phyloP scores from a whole-genome alignment of 2,329 filamentous ascomycete genomes.

The Alternaria angustiovoidea region DNA sequence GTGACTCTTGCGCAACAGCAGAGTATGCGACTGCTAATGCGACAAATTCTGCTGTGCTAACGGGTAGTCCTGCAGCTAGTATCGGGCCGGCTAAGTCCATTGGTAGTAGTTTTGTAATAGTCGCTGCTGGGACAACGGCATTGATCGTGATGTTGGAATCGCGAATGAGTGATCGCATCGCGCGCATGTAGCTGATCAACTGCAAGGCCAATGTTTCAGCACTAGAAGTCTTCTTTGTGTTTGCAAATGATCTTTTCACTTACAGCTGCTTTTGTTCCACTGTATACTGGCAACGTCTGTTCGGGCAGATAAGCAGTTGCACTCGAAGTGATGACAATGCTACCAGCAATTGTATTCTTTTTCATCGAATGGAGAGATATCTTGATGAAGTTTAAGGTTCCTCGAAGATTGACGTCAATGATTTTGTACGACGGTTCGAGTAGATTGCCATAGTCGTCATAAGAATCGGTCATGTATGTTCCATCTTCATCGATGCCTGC shows the following conservation, averaged over 20 bases:
- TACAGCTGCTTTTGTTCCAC: constrained; percentile 32
- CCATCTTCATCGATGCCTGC: constrained; percentile 44
- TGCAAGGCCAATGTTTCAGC: not conserved
- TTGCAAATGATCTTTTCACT: constrained; percentile 45
- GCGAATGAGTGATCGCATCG: not conserved
- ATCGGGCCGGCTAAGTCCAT: constrained; percentile 43
- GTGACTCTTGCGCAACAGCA: constrained; percentile 45
- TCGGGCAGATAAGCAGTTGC: constrained; percentile 52
- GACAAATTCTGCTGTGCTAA: constrained; percentile 46
- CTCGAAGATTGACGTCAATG: constrained; percentile 49
- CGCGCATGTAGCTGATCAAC: not conserved
- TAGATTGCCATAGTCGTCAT: constrained; percentile 40
- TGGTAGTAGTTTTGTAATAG: constrained; percentile 44
- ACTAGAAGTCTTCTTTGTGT: not conserved
- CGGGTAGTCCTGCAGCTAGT: constrained; percentile 41
- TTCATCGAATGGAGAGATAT: constrained; percentile 42
- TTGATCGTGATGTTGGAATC: constrained; percentile 49
- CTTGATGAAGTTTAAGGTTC: constrained; percentile 46
- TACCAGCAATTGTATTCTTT: constrained; percentile 28
- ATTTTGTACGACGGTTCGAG: constrained; percentile 38
- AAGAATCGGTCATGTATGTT: constrained; percentile 41
- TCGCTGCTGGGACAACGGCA: constrained; percentile 50
- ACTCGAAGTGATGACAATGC: constrained; percentile 53
- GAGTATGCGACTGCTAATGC: constrained; percentile 51
- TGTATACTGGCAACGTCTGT: constrained; percentile 48